A percentile compares a stretch with the other conserved stretches of the same genome.
Conservation (phyloP, 768 basidiomycete species). For the Tylopilus subfusipes region DNA sequence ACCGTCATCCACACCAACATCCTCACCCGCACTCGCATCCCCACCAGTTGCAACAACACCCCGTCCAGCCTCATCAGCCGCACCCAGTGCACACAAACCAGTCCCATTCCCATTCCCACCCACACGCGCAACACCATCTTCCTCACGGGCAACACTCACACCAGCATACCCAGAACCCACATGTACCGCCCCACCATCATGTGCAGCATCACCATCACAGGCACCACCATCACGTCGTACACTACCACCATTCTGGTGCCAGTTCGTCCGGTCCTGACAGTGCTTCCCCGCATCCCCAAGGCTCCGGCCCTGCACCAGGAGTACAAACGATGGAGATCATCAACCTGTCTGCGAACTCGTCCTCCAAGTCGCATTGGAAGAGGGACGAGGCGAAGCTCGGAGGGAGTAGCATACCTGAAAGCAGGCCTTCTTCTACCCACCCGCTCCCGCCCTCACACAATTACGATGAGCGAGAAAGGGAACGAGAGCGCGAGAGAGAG, state of each 20-base stretch:
- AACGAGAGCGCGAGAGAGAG: slow-evolving; percentile 18
- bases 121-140: slow-evolving; percentile 25
- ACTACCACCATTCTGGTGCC: slow-evolving; percentile 46
- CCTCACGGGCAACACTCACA: slow-evolving; percentile 29
- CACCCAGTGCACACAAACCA: slow-evolving; percentile 28
- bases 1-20: slow-evolving; percentile 35
- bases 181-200: slow-evolving; percentile 42
- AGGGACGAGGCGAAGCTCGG: slow-evolving; percentile 32
- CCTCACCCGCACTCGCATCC: slow-evolving; percentile 33
- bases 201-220: slow-evolving; percentile 50
- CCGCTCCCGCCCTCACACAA: slow-evolving; percentile 26
- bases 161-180: slow-evolving; percentile 34
- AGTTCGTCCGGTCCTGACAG: slow-evolving; percentile 27
- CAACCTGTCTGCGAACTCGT: slow-evolving; percentile 38
- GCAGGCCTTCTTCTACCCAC: slow-evolving; percentile 39
- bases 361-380: slow-evolving; percentile 38
- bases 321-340: slow-evolving; percentile 51
- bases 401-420: slow-evolving; percentile 29
- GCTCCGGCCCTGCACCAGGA: slow-evolving; percentile 33
- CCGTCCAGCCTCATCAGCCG: slow-evolving; percentile 21
- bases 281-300: slow-evolving; percentile 33
- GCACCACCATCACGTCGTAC: slow-evolving; percentile 40
- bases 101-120: slow-evolving; percentile 33
- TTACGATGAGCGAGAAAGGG: slow-evolving; percentile 29
- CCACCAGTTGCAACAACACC: slow-evolving; percentile 31